These are phyloP conservation scores for Anthracocystis setariae DNA, from an alignment of 1,284 basidiomycete species.

Conservation along the genomic window DNA sequence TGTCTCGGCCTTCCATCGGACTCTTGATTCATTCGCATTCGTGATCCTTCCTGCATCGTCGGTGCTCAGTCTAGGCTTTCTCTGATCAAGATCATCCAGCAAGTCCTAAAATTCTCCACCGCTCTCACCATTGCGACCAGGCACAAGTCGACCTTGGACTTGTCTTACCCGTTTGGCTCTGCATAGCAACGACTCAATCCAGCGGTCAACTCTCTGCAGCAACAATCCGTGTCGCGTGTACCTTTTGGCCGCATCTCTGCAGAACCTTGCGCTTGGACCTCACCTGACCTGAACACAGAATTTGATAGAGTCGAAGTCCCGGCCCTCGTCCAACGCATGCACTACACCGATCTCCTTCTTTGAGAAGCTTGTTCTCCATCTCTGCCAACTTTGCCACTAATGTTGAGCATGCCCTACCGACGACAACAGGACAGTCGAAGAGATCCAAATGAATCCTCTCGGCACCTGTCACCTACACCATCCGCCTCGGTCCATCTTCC, in stretches of 20 bases:
- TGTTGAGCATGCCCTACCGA: constrained; percentile 26
- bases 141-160: too few species aligned
- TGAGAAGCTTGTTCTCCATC: too few species aligned
- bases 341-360: too few species aligned
- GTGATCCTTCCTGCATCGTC: constrained; percentile 11
- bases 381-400: not conserved
- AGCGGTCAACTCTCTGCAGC: too few species aligned
- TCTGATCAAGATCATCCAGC: constrained; percentile 1
- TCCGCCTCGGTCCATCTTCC: constrained; percentile 18
- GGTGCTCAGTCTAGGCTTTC: constrained; percentile 12
- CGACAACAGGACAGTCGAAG: constrained; percentile 26
- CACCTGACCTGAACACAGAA: too few species aligned
- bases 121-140: not conserved
- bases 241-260: too few species aligned
- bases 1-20: not conserved
- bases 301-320: too few species aligned
- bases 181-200: too few species aligned
- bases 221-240: too few species aligned
- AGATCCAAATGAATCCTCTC: constrained; percentile 10
- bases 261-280: too few species aligned
- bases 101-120: not conserved
- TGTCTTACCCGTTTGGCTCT: too few species aligned
- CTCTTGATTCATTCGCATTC: not conserved
- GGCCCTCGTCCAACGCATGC: too few species aligned
- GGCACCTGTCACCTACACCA: constrained; percentile 19